These are phyloP conservation scores for Boeremia exigua DNA, from an alignment of 2,329 filamentous ascomycete species.

Conservation along the genomic window DNA sequence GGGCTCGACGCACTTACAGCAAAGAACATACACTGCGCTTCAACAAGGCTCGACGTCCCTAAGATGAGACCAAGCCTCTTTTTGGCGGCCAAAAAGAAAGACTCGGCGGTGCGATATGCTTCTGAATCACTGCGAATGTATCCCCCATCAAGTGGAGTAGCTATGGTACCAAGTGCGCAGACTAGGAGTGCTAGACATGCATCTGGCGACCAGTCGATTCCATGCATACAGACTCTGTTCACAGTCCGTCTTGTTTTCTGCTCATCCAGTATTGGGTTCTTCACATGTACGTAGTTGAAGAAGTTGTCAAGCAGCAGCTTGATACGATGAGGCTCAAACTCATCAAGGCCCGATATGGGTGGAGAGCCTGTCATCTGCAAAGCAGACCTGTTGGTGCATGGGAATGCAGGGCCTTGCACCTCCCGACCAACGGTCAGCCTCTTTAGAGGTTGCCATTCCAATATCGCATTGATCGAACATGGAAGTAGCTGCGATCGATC, in stretches of 20 bases:
- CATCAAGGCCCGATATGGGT: not conserved
- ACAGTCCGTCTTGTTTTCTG: not conserved
- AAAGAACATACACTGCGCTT: constrained; percentile 12
- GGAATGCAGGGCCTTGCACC: not conserved
- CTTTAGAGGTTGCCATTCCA: constrained; percentile 2
- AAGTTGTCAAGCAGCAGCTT: constrained; percentile 7
- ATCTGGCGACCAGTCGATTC: constrained; percentile 14
- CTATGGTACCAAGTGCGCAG: constrained; percentile 19
- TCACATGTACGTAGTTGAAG: constrained; percentile 7
- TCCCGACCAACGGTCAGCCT: not conserved
- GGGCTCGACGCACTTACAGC: not conserved
- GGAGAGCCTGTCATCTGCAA: not conserved
- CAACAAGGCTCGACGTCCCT: constrained; percentile 1
- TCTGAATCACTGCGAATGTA: constrained; percentile 5
- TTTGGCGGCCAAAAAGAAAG: constrained; percentile 6
- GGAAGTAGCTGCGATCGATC: constrained; percentile 2
- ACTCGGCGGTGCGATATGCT: constrained; percentile 9
- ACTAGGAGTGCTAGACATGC: constrained; percentile 16
- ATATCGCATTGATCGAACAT: constrained; percentile 2
- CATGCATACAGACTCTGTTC: constrained; percentile 13
- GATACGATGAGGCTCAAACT: constrained; percentile 2
- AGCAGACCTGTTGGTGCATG: not conserved
- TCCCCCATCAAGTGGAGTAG: constrained; percentile 2
- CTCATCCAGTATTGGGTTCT: constrained; percentile 17
- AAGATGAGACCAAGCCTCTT: constrained; percentile 11